Conservation (phyloP, 2,329 filamentous ascomycete genomes). For the Zalaria obscura region DNA sequence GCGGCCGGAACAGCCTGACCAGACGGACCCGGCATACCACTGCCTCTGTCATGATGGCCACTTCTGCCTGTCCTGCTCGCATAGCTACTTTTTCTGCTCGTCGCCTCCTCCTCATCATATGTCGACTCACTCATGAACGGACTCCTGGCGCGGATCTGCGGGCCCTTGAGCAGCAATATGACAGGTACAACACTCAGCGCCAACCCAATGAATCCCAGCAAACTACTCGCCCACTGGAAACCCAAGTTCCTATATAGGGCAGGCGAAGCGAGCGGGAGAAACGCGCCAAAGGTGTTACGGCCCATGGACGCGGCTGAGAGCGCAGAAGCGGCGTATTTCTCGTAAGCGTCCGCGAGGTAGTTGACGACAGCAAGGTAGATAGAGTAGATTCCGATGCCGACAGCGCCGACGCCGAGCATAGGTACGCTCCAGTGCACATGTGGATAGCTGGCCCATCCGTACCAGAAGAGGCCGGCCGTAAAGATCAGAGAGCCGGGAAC, state of each 20-base stretch:
- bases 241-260: constrained; percentile 30
- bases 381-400: constrained; percentile 74
- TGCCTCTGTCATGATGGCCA: too few relatives aligned
- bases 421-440: constrained; percentile 60
- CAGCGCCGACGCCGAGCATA: constrained; percentile 52
- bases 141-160: constrained; percentile 11
- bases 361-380: constrained; percentile 86
- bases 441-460: constrained; percentile 54
- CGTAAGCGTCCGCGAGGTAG: constrained; percentile 80
- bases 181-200: constrained; percentile 26
- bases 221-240: constrained; percentile 30
- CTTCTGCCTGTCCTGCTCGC: background rate
- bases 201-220: constrained; percentile 28
- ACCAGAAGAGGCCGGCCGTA: constrained; percentile 57
- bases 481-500: constrained; percentile 27
- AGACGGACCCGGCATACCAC: too few relatives aligned
- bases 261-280: constrained; percentile 29
- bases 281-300: constrained; percentile 31
- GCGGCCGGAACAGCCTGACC: too few relatives aligned
- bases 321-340: constrained; percentile 70
- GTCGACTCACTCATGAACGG: constrained; percentile 15
- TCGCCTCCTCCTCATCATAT: constrained; percentile 10
- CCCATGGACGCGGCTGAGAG: constrained; percentile 45
- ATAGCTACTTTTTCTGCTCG: constrained; percentile 4
- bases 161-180: constrained; percentile 19